Evolutionary conservation across 768 basidiomycete genomes (phyloP).

Genomic region (Mycena belliarum): DNA sequence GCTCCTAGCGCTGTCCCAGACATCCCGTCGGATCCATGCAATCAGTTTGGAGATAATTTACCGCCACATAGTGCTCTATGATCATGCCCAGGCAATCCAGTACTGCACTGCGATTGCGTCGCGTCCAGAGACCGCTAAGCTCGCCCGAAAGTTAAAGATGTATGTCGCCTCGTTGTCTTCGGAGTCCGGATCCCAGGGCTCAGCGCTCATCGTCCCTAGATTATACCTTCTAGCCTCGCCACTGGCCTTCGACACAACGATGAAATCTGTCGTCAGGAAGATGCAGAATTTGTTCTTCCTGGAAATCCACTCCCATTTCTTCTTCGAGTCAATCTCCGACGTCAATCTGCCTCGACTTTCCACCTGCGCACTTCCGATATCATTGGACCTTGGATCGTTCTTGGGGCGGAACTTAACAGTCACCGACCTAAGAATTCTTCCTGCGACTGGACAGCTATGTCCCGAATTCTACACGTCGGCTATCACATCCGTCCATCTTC

Average conservation of each 20-base stretch:
- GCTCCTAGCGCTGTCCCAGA: background rate
- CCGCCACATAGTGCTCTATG: background rate
- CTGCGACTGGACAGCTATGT: background rate
- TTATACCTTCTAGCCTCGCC: too few relatives aligned
- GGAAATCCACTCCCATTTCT: background rate
- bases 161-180: background rate
- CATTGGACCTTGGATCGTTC: background rate
- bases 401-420: background rate
- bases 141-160: constrained; percentile 1
- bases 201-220: too few relatives aligned
- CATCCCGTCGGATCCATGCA: background rate
- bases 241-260: too few relatives aligned
- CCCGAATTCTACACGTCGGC: background rate
- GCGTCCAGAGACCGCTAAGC: background rate
- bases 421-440: too few relatives aligned
- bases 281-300: background rate
- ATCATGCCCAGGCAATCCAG: background rate
- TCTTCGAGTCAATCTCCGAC: background rate
- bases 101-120: background rate
- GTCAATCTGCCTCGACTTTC: background rate
- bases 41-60: constrained; percentile 1
- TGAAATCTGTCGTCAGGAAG: too few relatives aligned
- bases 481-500: background rate
- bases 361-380: background rate
- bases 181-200: too few relatives aligned